Evolutionary conservation across 306 rosid species (phyloP), one percentile per base, ranked within the genome.

Genomic region (Bauhinia variegata): DNA sequence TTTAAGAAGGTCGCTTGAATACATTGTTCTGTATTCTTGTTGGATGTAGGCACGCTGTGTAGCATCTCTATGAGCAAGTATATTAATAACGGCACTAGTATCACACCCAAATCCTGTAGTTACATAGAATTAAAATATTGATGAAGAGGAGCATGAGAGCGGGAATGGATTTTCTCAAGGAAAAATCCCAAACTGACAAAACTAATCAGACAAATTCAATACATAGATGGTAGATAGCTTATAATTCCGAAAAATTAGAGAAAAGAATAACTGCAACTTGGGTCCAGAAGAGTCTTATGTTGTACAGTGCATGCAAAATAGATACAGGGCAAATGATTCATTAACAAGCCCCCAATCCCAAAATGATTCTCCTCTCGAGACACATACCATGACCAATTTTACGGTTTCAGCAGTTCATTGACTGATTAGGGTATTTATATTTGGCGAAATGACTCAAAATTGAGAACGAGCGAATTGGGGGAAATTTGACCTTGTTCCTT

Each of bases 61-160:
- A 23, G 90, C 88, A 56, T 85, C 87, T 31, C 96, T 71, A 65
- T 92, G 96, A 17, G 85, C 88, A 46, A 92, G 82, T 49, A 92
- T 71, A 53, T 78, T 89, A 79, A 92, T 73, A 5, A 92, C 86
- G 38, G 83, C 86, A 8, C 79, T 80, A 5, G 84, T 79, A 39
- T 92, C 96, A 70, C 97, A 85, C 8, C 95, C 96, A 18, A 89
- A 74, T 47, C 97, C 96, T 91, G 72, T 28, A 9, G 42, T 60
- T 33, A 13, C 43, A 59, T 11, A 39, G 12, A 68, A 53, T 47
- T 4, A 57, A 18, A 14, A 23, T 23, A 23, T 23, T 23, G 28
- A 23, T 1, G 28, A 23, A 23, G 28, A 23, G 28, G 28, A 23
- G 28, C 28, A 1, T 23, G 30, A 48, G 38, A n/a, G 37, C 41